Evolutionary conservation across 2,329 filamentous ascomycete species (phyloP).

Genomic region (Coniochaeta sp.): DNA sequence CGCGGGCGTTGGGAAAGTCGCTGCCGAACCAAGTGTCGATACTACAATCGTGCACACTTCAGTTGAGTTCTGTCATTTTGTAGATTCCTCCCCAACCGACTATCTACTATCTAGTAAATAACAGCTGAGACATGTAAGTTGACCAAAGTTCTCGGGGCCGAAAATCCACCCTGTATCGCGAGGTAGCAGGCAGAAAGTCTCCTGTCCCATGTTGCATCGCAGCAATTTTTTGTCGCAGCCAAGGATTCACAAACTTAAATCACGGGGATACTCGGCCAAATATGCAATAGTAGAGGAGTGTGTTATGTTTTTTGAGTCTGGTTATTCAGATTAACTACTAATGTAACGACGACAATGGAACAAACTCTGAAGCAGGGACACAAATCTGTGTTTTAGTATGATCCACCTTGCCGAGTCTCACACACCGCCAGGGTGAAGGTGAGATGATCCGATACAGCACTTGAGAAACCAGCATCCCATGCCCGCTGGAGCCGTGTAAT

Average conservation of each 20-base stretch:
- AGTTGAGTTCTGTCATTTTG: not conserved
- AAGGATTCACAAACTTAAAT: not conserved
- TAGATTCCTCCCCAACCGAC: not conserved
- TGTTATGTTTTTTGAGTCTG: constrained; percentile 7
- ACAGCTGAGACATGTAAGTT: not conserved
- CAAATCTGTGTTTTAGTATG: not conserved
- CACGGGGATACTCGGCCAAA: not conserved
- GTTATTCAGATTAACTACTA: constrained; percentile 35
- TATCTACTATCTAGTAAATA: not conserved
- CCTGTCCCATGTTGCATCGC: not conserved
- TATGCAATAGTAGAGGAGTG: not conserved
- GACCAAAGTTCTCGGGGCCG: not conserved
- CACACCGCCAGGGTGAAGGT: constrained; percentile 1
- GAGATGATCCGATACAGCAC: not conserved
- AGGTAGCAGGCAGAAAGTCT: not conserved
- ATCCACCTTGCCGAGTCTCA: constrained; percentile 3
- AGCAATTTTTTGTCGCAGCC: not conserved
- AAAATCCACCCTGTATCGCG: not conserved
- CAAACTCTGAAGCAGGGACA: constrained; percentile 13
- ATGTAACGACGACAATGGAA: constrained; percentile 21
- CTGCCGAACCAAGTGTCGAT: not conserved
- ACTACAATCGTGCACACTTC: not conserved
- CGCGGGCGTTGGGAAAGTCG: not conserved
- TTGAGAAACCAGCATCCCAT: constrained; percentile 12
- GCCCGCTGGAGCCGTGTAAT: constrained; percentile 1